A percentile compares a stretch with the other conserved stretches of the same genome.
These are phyloP conservation scores for Penicillium griseofulvum DNA, from an alignment of 2,329 filamentous ascomycete genomes.

Conservation along the genomic window DNA sequence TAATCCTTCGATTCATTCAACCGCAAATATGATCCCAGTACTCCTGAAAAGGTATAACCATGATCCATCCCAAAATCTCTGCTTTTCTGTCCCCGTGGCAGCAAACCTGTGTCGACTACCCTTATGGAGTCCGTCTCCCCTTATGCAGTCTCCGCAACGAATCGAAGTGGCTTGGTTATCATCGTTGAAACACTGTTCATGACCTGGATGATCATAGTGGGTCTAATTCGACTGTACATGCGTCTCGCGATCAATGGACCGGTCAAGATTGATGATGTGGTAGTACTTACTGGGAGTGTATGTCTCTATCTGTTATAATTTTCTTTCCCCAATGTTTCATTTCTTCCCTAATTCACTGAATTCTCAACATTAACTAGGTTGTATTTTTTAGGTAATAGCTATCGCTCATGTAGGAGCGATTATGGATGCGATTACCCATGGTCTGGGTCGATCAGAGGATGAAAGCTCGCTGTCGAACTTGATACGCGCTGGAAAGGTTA, in stretches of 20 bases:
- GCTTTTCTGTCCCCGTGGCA: not conserved
- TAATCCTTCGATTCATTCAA: not conserved
- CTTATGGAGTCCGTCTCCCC: not conserved
- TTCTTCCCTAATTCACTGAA: not conserved
- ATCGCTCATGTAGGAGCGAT: not conserved
- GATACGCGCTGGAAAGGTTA: not conserved
- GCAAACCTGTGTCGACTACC: not conserved
- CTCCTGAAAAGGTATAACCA: not conserved
- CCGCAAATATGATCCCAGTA: not conserved
- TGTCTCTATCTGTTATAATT: not conserved
- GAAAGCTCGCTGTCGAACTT: not conserved
- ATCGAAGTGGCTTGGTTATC: not conserved
- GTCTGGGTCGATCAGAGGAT: not conserved
- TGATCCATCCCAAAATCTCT: not conserved
- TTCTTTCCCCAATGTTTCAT: not conserved
- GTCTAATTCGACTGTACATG: not conserved
- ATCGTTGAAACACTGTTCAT: not conserved
- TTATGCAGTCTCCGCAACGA: not conserved
- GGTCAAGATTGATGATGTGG: not conserved
- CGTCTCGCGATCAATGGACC: not conserved
- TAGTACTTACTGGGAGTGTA: not conserved
- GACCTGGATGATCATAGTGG: not conserved
- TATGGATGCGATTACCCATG: not conserved
- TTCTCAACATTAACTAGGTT: not conserved
- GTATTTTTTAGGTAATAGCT: not conserved